Conservation (phyloP, 1,139 yeast genomes). For the Ogataea hybrid region DNA sequence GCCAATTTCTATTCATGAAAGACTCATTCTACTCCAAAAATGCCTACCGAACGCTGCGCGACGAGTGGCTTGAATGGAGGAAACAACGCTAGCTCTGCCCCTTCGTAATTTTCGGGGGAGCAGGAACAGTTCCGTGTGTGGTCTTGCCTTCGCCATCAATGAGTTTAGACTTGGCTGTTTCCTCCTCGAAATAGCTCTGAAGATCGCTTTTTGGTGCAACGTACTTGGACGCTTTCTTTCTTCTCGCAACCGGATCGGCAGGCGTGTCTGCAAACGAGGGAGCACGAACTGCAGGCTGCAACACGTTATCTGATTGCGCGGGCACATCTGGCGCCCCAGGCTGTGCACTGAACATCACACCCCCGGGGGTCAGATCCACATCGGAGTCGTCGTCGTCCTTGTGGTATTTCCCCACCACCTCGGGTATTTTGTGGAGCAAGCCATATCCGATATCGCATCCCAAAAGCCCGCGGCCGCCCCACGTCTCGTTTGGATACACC, state of each 20-base stretch:
- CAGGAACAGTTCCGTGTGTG: slow-evolving; percentile 20
- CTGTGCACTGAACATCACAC: slow-evolving; percentile 23
- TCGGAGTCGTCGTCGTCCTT: slow-evolving; percentile 10
- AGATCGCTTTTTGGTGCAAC: slow-evolving; percentile 16
- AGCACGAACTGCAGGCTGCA: slow-evolving; percentile 22
- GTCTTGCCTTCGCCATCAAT: slow-evolving; percentile 23
- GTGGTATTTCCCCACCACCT: slow-evolving; percentile 49
- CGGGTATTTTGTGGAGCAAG: slow-evolving; percentile 78
- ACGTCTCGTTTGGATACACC: slow-evolving; percentile 56
- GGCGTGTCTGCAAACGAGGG: slow-evolving; percentile 19
- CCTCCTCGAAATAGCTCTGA: slow-evolving; percentile 28
- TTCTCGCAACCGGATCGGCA: slow-evolving; percentile 14
- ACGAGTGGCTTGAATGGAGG: slow-evolving; percentile 28
- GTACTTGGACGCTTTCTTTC: slow-evolving; percentile 17
- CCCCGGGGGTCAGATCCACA: slow-evolving; percentile 25
- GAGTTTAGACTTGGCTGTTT: slow-evolving; percentile 26
- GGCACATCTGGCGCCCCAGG: slow-evolving; percentile 3
- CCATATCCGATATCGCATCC: slow-evolving; percentile 98
- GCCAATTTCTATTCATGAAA: slow-evolving; percentile 48
- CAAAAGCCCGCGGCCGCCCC: slow-evolving; percentile 73
- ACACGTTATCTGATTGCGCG: slow-evolving; percentile 13
- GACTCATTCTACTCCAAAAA: slow-evolving; percentile 37
- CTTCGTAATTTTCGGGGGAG: slow-evolving; percentile 22
- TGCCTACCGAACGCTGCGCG: slow-evolving; percentile 14
- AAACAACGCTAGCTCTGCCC: slow-evolving; percentile 3